Evolutionary conservation across 2,329 filamentous ascomycete genomes (phyloP), one percentile per base, ranked within the genome.

Genomic region (Cytospora piceicola): DNA sequence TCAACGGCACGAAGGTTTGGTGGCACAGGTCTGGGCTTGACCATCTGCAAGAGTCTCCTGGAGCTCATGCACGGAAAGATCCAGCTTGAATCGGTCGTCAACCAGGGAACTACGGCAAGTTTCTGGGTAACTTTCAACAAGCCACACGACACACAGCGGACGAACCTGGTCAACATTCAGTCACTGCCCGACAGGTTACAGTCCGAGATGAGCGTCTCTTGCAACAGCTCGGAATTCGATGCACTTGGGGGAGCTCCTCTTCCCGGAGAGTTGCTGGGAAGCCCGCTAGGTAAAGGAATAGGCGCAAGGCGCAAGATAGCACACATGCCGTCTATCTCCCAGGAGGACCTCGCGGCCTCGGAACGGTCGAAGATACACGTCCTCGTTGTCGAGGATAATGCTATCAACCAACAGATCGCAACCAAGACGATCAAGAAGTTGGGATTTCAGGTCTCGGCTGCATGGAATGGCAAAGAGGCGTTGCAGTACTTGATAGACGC

Each of bases 351-450:
- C 1, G 77, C 84, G 4, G 77, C 80, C 20, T 75, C 81, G 2
- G 88, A 91, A 63, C 82, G 91, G 63, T 80, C 84, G 62, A 84
- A 86, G 46, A 82, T 89, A 7, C 86, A 91, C 57, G 81, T 94
- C n/a, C 77, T 94, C 24, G 86, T 95, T 1, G 91, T 94, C 2
- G 92, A 94, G 76, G 92, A 94, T 73, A 93, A 94, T n/a, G 70
- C 70, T 2, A 73, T 75, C 56, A 75, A 73, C 61, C 74, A 74
- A 49, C 70, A 75, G 61, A 73, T 74, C 51, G 91, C 91, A 2
- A 83, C 89, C 30, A 91, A 89, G 72, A 91, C 90, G 0, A 92
- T 94, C 69, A 83, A 82, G 66, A 92, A 91, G 72, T 83, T 94
- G 12, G 88, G 89, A 1, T 93, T 93, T 71, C 84, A 83, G 5